A percentile compares a stretch with the other conserved stretches of the same genome.
These are phyloP conservation scores for Xylaria nigripes DNA, from an alignment of 495 filamentous ascomycete species.

Conservation along the genomic window DNA sequence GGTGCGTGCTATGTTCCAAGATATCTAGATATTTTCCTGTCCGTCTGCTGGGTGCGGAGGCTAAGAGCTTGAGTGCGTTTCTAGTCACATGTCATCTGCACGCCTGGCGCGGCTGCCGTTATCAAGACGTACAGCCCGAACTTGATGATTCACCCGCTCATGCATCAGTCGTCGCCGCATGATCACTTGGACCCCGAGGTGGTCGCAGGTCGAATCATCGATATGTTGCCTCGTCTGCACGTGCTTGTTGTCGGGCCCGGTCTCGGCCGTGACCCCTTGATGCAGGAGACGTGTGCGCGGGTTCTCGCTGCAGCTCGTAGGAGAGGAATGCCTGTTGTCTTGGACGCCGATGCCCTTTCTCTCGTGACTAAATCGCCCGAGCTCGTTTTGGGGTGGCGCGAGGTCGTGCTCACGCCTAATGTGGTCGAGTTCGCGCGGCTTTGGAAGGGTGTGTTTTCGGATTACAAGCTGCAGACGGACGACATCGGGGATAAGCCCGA, in stretches of 20 bases:
- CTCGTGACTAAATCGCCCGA: slow-evolving; percentile 68
- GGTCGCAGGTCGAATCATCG: slow-evolving; percentile 64
- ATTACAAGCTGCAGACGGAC: slow-evolving; percentile 31
- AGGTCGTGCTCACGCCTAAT: slow-evolving; percentile 90
- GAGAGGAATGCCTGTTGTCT: slow-evolving; percentile 66
- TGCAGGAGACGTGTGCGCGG: slow-evolving; percentile 74
- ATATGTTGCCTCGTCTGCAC: slow-evolving; percentile 77
- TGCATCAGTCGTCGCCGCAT: slow-evolving; percentile 58
- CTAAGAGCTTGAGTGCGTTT: slow-evolving; percentile 6
- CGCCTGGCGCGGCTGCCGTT: slow-evolving; percentile 75
- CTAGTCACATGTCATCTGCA: slow-evolving; percentile 94
- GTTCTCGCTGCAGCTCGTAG: slow-evolving; percentile 76
- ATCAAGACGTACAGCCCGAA: slow-evolving; percentile 98
- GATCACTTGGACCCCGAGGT: slow-evolving; percentile 40
- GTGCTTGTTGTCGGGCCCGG: slow-evolving; percentile 92
- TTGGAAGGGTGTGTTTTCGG: slow-evolving; percentile 57
- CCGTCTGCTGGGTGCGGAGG: too few relatives aligned
- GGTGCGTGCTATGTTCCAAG: slow-evolving; percentile 46
- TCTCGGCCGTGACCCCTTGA: slow-evolving; percentile 78
- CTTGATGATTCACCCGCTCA: slow-evolving; percentile 94
- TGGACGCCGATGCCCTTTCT: slow-evolving; percentile 86
- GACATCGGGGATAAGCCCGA: slow-evolving; percentile 33
- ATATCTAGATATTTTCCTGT: too few relatives aligned
- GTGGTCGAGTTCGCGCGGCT: slow-evolving; percentile 85
- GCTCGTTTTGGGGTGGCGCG: slow-evolving; percentile 67